A percentile compares a stretch with the other conserved stretches of the same genome.
phyloP scores from a whole-genome alignment of 352 stramenopile genomes.

The Salisapilia sapeloensis region DNA sequence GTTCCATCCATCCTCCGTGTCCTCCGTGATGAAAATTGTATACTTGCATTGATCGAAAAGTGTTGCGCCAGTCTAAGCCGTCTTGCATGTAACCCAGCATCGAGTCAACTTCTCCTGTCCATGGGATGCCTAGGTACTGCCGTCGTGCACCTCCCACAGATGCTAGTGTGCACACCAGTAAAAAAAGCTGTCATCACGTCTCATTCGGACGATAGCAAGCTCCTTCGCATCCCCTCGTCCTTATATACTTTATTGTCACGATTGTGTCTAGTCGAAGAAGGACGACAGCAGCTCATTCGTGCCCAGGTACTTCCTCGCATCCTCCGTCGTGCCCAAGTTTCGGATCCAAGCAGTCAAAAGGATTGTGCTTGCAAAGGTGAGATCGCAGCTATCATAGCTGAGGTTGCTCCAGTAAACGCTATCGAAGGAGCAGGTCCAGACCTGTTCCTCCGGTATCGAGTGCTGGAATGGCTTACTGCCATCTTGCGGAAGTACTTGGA shows the following conservation, averaged over 20 bases:
- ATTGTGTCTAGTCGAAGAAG: constrained; percentile 40
- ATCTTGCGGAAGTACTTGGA: constrained; percentile 2
- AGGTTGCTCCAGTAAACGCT: constrained; percentile 28
- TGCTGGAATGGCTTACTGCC: constrained; percentile 24
- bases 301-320: constrained; percentile 42
- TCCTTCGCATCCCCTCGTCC: constrained; percentile 34
- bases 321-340: constrained; percentile 52
- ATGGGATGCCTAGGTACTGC: constrained; percentile 37
- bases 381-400: constrained; percentile 32
- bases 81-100: constrained; percentile 33
- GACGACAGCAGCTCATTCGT: constrained; percentile 29
- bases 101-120: constrained; percentile 19
- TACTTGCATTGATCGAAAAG: constrained; percentile 13
- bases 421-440: constrained; percentile 49
- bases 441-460: constrained; percentile 46
- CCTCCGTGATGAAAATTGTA: constrained; percentile 24
- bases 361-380: constrained; percentile 47
- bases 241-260: constrained; percentile 48
- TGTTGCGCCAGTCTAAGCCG: constrained; percentile 46
- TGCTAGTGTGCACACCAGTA: constrained; percentile 9
- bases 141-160: constrained; percentile 33
- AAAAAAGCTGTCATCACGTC: constrained; percentile 1
- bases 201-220: constrained; percentile 11
- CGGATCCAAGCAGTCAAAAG: constrained; percentile 2
- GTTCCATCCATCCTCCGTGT: constrained; percentile 37